Evolutionary conservation across 345 rosid species (phyloP).

Genomic region (Syzygium grande): DNA sequence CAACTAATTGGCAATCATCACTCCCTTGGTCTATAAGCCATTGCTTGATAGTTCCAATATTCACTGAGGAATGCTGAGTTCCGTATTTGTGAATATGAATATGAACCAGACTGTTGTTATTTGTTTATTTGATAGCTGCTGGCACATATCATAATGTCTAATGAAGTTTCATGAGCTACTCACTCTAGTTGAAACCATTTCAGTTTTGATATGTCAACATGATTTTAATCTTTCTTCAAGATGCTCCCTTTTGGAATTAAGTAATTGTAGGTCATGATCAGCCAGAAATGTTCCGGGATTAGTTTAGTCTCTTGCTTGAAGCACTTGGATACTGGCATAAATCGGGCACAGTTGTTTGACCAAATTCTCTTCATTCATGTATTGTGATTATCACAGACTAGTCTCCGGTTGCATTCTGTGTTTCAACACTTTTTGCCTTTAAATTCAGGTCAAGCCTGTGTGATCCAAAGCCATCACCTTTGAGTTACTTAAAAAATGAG

Average conservation of each 20-base stretch:
- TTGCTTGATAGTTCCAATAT: not conserved
- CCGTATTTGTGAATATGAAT: not conserved
- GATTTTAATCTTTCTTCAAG: not conserved
- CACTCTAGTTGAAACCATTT: not conserved
- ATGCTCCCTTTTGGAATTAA: not conserved
- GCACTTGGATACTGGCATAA: not conserved
- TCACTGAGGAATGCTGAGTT: not conserved
- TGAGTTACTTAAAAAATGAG: slow-evolving; percentile 36
- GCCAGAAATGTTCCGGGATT: not conserved
- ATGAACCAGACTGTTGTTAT: not conserved
- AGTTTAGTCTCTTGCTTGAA: not conserved
- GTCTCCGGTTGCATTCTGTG: not conserved
- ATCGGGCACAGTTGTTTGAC: not conserved
- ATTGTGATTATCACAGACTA: not conserved
- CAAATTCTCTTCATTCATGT: not conserved
- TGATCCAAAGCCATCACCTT: slow-evolving; percentile 28
- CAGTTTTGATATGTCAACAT: not conserved
- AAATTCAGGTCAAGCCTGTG: slow-evolving; percentile 27
- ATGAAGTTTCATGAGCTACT: not conserved
- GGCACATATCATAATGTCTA: not conserved
- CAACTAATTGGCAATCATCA: not conserved
- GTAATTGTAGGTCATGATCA: not conserved
- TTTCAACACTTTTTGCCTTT: not conserved
- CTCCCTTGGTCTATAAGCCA: not conserved
- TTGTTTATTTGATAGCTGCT: not conserved